A percentile compares a stretch with the other conserved stretches of the same genome.
Conservation (phyloP, 805 yeast genomes). For the Candida coquimbonensis region DNA sequence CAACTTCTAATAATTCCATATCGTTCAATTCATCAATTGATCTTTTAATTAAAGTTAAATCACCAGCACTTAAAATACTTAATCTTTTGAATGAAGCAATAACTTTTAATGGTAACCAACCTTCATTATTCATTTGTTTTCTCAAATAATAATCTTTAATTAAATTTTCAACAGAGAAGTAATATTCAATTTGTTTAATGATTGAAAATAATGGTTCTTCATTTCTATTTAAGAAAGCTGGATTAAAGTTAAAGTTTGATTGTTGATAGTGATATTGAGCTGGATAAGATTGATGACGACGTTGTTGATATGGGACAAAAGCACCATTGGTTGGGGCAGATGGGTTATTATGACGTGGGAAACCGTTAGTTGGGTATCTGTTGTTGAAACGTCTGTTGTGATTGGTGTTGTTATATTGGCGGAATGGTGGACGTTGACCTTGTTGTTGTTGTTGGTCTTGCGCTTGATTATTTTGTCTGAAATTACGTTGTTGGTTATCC, state of each 20-base stretch:
- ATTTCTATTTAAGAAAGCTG: conserved; percentile 7
- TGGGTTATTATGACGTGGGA: conserved; percentile 8
- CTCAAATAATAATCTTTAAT: conserved; percentile 79
- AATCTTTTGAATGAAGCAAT: conserved; percentile 73
- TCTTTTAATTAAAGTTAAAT: conserved; percentile 42
- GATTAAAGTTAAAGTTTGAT: conserved; percentile 1
- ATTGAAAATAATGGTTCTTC: conserved; percentile 17
- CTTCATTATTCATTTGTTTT: conserved; percentile 70
- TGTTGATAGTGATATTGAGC: conserved; percentile 1
- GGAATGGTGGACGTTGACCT: conserved; percentile 14
- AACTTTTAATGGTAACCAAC: conserved; percentile 58
- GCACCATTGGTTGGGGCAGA: not conserved
- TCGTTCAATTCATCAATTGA: conserved; percentile 42
- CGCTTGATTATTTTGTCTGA: conserved; percentile 18
- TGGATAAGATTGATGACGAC: conserved; percentile 8
- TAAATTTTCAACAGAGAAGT: conserved; percentile 82
- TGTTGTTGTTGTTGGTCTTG: conserved; percentile 7
- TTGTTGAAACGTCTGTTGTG: conserved; percentile 15
- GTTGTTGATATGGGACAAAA: conserved; percentile 9
- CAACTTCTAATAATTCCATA: conserved; percentile 29
- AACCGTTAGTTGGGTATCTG: conserved; percentile 3
- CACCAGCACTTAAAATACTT: conserved; percentile 54
- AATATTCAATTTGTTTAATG: conserved; percentile 73
- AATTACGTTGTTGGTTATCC: conserved; percentile 11
- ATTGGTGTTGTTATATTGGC: conserved; percentile 17